Conservation (phyloP, 1,284 basidiomycete genomes). For the Tremellales sp. region DNA sequence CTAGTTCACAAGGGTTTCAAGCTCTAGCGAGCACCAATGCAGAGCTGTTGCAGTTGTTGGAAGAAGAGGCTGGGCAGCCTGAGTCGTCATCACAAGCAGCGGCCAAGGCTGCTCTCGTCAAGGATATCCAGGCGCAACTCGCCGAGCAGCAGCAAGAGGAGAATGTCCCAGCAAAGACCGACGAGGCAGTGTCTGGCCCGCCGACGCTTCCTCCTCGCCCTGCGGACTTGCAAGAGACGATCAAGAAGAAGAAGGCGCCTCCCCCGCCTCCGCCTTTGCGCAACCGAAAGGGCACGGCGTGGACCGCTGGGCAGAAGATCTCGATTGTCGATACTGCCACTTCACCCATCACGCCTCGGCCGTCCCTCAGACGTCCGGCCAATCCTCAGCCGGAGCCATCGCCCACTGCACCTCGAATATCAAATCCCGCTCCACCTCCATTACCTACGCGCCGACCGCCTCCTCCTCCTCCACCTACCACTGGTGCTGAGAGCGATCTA, state of each 20-base stretch:
- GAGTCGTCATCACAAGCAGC: slow-evolving; percentile 23
- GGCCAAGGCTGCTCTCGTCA: slow-evolving; percentile 9
- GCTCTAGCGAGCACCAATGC: slow-evolving; percentile 19
- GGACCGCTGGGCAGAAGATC: slow-evolving; percentile 4
- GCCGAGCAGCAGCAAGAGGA: neutral
- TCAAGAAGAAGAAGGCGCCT: slow-evolving; percentile 10
- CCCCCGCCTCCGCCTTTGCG: slow-evolving; percentile 20
- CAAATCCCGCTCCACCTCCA: slow-evolving; percentile 2
- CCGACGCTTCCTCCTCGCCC: neutral
- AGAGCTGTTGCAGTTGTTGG: slow-evolving; percentile 32
- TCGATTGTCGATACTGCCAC: slow-evolving; percentile 17
- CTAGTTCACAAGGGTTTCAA: slow-evolving; percentile 5
- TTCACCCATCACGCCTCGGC: slow-evolving; percentile 20
- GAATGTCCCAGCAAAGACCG: neutral
- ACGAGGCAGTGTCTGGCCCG: neutral
- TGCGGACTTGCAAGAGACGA: neutral
- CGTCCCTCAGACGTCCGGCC: neutral
- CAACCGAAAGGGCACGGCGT: neutral
- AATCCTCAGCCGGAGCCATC: neutral
- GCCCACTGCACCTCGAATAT: no score
- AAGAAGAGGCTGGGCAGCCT: slow-evolving; percentile 10
- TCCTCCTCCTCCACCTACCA: slow-evolving; percentile 13
- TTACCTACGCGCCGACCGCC: slow-evolving; percentile 22
- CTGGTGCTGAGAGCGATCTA: neutral
- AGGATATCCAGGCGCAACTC: slow-evolving; percentile 4